Conservation (phyloP, 306 rosid genomes). For the Vicia villosa region DNA sequence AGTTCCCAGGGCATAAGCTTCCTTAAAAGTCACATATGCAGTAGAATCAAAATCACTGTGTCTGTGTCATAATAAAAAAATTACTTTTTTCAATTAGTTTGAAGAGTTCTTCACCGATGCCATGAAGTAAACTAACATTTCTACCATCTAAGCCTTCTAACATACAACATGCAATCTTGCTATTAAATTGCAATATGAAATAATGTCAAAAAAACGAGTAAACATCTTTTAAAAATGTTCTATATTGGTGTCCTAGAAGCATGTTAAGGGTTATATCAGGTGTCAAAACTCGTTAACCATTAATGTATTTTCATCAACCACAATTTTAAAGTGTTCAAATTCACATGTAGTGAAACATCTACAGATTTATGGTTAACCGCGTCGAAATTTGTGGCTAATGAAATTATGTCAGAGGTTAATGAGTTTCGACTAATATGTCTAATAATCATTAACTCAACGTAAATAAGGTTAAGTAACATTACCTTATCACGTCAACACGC, state of each 20-base stretch:
- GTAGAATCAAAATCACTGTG: constrained; percentile 57
- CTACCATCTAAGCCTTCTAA: constrained; percentile 20
- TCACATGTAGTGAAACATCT: too few relatives aligned
- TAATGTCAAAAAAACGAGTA: too few relatives aligned
- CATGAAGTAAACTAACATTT: background rate
- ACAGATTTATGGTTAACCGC: too few relatives aligned
- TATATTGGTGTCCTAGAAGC: too few relatives aligned
- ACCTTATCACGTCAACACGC: constrained; percentile 81
- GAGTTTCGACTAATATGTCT: background rate
- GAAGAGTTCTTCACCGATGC: constrained; percentile 18
- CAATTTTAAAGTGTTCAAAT: too few relatives aligned
- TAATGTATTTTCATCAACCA: background rate
- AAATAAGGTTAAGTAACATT: constrained; percentile 25
- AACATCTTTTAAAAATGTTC: too few relatives aligned
- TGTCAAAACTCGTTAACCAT: background rate
- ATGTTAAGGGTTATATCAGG: background rate
- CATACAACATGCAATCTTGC: too few relatives aligned
- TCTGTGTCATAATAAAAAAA: constrained; percentile 50
- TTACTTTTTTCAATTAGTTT: constrained; percentile 32
- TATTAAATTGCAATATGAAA: too few relatives aligned
- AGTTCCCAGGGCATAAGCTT: constrained; percentile 87
- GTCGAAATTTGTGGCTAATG: background rate
- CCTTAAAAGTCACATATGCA: constrained; percentile 88
- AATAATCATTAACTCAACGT: too few relatives aligned
- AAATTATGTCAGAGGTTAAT: background rate